Evolutionary conservation across 257 asterid genomes (phyloP), one percentile per base, ranked within the genome.

Genomic region (Solanum lignicaule): DNA sequence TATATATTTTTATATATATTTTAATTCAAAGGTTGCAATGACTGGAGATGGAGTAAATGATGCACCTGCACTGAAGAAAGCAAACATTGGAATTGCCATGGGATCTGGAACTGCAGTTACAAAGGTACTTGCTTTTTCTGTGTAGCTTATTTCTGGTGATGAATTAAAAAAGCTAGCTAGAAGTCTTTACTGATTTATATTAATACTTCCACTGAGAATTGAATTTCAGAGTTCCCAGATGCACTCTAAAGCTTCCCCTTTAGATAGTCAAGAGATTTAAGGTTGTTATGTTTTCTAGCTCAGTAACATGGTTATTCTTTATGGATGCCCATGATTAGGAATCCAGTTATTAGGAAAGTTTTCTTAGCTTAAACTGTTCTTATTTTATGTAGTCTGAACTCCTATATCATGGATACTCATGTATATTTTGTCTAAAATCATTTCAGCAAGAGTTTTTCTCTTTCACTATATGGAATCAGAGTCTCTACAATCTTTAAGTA

Each of bases 101-200:
- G 99, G 99, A 88, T 96, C 99, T 36, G 99, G 99, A 93, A 97
- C 99, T 89, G 99, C 99, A 43, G 99, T 97, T 89, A 98, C 99
- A 5, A 97, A 97, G 99, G 99, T 97, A 90, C 87, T 85, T 55
- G 75, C 25, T 36, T 43, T 39, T 84, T 72, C 16, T 20, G 87
- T 87, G 65, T 62, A 58, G 43, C 87, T 73, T 31, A 25, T 38
- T 60, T 27, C 73, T 32, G 33, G 36, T 38, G 55, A 58, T 65
- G 74, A 78, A 33, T 60, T 66, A 72, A 58, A 72, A 85, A 87
- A 66, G 79, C 68, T 36, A 41, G 84, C 38, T 20, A 14, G 25
- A 43, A 79, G 65, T 43, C 65, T 79, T 32, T 25, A 15, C 9
- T 43, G 65, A 43, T 23, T 74, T 74, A 79, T 79, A 27, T 79